A percentile compares a stretch with the other conserved stretches of the same genome.
Evolutionary conservation across 345 rosid species (phyloP).

Genomic region (sweet orange (Citrus sinensis)): DNA sequence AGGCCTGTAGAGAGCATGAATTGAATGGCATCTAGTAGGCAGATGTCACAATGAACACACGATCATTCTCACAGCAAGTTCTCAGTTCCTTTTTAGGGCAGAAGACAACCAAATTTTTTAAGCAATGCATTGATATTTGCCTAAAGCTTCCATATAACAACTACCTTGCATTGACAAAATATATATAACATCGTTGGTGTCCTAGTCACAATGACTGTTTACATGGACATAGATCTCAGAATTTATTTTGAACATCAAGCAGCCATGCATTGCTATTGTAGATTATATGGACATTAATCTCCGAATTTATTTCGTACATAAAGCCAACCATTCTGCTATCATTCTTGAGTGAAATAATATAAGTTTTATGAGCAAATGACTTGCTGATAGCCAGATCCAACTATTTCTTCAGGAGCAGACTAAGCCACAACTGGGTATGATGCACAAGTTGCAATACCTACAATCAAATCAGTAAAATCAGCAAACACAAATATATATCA

Average conservation of each 20-base stretch:
- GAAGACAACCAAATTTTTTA: background rate
- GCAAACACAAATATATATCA: background rate
- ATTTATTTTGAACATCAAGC: conserved; percentile 15
- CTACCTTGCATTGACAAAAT: background rate
- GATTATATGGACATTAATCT: background rate
- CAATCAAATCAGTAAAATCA: conserved; percentile 19
- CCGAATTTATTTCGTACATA: conserved; percentile 9
- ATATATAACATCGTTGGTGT: background rate
- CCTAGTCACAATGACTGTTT: too few relatives aligned
- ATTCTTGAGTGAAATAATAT: background rate
- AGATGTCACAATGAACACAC: background rate
- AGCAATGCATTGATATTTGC: too few relatives aligned
- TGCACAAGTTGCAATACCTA: conserved; percentile 94
- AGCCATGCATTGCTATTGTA: background rate
- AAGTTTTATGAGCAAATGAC: background rate
- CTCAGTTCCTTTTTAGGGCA: background rate
- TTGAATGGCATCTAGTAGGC: background rate
- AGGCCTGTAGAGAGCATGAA: background rate
- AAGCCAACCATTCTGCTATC: conserved; percentile 4
- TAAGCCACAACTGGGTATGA: conserved; percentile 78
- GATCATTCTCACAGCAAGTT: background rate
- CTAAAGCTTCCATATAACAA: background rate
- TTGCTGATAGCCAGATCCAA: background rate
- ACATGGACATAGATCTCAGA: background rate
- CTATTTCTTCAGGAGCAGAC: background rate